Conservation (phyloP, 2,329 filamentous ascomycete species). For the Davidsoniella australis region DNA sequence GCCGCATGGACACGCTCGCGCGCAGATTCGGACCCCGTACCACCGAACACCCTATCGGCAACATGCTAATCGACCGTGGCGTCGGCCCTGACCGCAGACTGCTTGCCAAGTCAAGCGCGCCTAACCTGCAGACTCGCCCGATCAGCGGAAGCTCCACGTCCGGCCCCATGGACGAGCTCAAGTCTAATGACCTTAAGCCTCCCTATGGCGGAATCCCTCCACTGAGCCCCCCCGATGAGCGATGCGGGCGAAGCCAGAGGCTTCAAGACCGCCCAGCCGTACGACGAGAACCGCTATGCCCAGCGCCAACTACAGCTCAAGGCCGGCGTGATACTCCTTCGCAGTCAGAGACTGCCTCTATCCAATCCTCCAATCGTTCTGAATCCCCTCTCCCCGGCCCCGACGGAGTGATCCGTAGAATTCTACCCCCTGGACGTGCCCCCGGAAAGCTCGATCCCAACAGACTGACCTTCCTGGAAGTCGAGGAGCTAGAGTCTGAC, state of each 20-base stretch:
- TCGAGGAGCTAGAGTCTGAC: slow-evolving; percentile 23
- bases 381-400: slow-evolving; percentile 3
- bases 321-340: slow-evolving; percentile 49
- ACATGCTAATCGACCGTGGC: slow-evolving; percentile 29
- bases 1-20: slow-evolving; percentile 63
- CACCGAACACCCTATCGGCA: slow-evolving; percentile 32
- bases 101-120: slow-evolving; percentile 44
- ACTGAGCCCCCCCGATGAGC: slow-evolving; percentile 39
- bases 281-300: slow-evolving; percentile 72
- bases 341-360: slow-evolving; percentile 17
- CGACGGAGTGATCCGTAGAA: slow-evolving; percentile 2
- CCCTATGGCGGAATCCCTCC: slow-evolving; percentile 22
- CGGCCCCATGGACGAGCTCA: slow-evolving; percentile 12
- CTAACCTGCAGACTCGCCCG: slow-evolving; percentile 32
- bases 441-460: slow-evolving; percentile 12
- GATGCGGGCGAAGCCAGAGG: slow-evolving; percentile 73
- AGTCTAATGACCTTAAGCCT: slow-evolving; percentile 18
- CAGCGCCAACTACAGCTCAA: slow-evolving; percentile 71
- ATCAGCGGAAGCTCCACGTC: slow-evolving; percentile 5
- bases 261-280: slow-evolving; percentile 52
- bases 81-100: slow-evolving; percentile 27
- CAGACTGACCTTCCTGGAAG: slow-evolving; percentile 27
- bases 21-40: slow-evolving; percentile 38
- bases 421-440: slow-evolving; percentile 1
- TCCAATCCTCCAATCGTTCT: slow-evolving; percentile 6